Evolutionary conservation across 768 basidiomycete species (phyloP), one percentile per base, ranked within the genome.

Genomic region (Strobilomyces echinocephalus): DNA sequence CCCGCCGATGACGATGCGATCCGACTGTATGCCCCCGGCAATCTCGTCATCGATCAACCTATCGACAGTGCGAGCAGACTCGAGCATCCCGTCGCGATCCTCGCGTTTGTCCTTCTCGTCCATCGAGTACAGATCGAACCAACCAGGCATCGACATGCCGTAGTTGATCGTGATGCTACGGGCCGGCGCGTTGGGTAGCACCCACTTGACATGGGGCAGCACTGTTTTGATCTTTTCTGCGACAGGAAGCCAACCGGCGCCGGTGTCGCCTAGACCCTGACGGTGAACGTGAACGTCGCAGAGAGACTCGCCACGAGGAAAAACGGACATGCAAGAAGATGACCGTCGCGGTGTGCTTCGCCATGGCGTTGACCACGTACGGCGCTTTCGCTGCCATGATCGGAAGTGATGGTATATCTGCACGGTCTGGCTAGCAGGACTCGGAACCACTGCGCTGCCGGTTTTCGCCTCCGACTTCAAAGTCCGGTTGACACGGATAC

Each of bases 251-350:
- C 87, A 91, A 30, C 91, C 91, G 58, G 77, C 63, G 4, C 87
- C 88, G 48, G 80, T 76, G 61, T 89, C 86, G 20, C 90, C 89
- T 39, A 91, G 73, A 28, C 90, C 88, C 87, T 91, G 44, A 33
- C 11, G 18, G 8, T 46, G 15, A 39, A 53, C 48, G 57, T 53
- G 39, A 48, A 51, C 30, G 44, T 15, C 40, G 33, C 24, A 31
- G 30, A 12, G 26, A 43, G n/a, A 5, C 3, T 12, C 26, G 24
- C 40, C 24, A 24, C 31, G 41, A 15, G 18, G 38, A 15, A 47
- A 46, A 42, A 49, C 87, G 62, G 68, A 92, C 92, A 78, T 97
- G 94, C 38, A 92, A 72, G 68, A 95, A 92, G 63, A 95, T 87
- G 58, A 95, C 82, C 0, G 91, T 93, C 8, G 91, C 89, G 8